These are phyloP conservation scores for Phaeosphaeria sp. DNA, from an alignment of 2,329 filamentous ascomycete genomes.

Conservation along the genomic window DNA sequence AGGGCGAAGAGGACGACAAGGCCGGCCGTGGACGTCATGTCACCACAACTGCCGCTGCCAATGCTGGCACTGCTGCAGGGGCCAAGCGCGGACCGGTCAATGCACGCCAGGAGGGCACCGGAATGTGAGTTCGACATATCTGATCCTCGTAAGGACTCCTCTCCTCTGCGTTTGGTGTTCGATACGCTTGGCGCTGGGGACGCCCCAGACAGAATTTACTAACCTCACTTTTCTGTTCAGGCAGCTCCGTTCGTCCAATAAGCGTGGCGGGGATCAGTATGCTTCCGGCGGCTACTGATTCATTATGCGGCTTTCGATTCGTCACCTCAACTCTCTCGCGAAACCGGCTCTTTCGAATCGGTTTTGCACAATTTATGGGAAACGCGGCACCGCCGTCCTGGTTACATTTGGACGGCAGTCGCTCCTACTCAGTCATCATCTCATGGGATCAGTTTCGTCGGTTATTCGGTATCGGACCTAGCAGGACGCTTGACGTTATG, in stretches of 20 bases:
- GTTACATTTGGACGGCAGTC: constrained; percentile 47
- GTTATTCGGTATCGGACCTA: constrained; percentile 41
- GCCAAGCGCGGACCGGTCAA: constrained; percentile 75
- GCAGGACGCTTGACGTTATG: constrained; percentile 36
- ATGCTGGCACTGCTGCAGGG: constrained; percentile 67
- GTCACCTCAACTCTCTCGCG: constrained; percentile 51
- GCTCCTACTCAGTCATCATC: constrained; percentile 46
- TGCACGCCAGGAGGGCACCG: constrained; percentile 84
- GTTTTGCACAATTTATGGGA: constrained; percentile 49
- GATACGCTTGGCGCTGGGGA: constrained; percentile 75
- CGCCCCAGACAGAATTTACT: constrained; percentile 57
- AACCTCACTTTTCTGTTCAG: constrained; percentile 53
- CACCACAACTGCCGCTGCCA: constrained; percentile 70
- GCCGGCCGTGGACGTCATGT: constrained; percentile 63
- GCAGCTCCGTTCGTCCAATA: constrained; percentile 61
- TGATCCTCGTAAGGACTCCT: constrained; percentile 88
- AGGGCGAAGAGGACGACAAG: constrained; percentile 79
- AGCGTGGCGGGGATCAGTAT: constrained; percentile 58
- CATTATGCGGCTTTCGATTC: constrained; percentile 49
- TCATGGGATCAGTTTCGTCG: constrained; percentile 45
- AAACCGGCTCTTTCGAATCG: constrained; percentile 36
- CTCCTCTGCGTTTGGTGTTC: constrained; percentile 85
- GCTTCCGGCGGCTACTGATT: constrained; percentile 58
- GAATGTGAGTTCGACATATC: constrained; percentile 90
- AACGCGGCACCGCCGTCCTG: constrained; percentile 54